These are phyloP conservation scores for Citrullus amarus DNA, from an alignment of 306 rosid species.

Conservation along the genomic window DNA sequence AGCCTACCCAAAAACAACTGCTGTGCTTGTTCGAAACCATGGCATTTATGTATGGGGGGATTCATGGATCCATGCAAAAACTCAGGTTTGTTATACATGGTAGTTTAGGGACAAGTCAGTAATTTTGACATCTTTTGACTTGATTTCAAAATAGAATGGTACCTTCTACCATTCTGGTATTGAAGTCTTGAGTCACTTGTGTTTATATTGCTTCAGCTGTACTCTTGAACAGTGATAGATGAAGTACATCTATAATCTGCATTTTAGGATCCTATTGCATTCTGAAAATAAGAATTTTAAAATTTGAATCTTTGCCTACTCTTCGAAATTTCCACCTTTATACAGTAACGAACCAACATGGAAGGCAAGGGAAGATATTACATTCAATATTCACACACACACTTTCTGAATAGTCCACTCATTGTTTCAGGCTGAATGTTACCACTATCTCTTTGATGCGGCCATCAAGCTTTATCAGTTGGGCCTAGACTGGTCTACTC, in stretches of 20 bases:
- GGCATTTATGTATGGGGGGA: conserved; percentile 95
- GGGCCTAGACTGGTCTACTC: conserved; percentile 85
- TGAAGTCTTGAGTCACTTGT: not conserved
- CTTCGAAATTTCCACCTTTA: not conserved
- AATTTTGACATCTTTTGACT: not conserved
- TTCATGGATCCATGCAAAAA: conserved; percentile 89
- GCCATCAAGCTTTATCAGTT: conserved; percentile 82
- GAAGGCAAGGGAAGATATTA: not conserved
- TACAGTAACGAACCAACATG: not conserved
- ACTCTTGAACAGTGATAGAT: not conserved
- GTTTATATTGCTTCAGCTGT: not conserved
- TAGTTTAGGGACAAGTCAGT: not conserved
- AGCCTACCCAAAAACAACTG: conserved; percentile 91
- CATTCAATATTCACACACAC: not conserved
- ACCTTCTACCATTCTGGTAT: not conserved
- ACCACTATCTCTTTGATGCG: conserved; percentile 93
- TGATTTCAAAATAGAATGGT: not conserved
- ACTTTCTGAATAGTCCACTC: conserved; percentile 6
- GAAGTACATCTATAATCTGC: not conserved
- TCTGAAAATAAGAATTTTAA: not conserved
- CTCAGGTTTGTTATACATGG: conserved; percentile 53
- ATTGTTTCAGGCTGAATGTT: conserved; percentile 68
- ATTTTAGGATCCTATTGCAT: not conserved
- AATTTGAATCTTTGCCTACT: not conserved
- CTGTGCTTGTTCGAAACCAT: conserved; percentile 98